Conservation (phyloP, 2,329 filamentous ascomycete species). For the Calonectria fujianensis region DNA sequence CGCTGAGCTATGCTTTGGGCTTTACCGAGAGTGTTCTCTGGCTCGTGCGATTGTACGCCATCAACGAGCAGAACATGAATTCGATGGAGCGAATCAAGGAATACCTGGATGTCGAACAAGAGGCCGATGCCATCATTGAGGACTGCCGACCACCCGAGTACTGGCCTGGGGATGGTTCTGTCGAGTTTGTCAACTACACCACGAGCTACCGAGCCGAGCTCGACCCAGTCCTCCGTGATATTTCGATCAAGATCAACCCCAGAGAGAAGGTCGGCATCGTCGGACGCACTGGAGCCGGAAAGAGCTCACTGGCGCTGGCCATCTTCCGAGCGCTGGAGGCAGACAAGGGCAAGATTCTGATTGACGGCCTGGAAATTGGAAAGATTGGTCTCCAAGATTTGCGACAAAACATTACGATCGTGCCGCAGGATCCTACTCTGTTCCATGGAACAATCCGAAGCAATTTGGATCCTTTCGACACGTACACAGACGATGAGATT, state of each 20-base stretch:
- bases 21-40: slow-evolving; percentile 98
- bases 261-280: slow-evolving; percentile 97
- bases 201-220: slow-evolving; percentile 92
- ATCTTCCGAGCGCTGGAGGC: slow-evolving; percentile 96
- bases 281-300: slow-evolving; percentile 94
- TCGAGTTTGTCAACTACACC: slow-evolving; percentile 92
- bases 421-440: slow-evolving; percentile 96
- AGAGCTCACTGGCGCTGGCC: slow-evolving; percentile 94
- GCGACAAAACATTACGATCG: slow-evolving; percentile 95
- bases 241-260: slow-evolving; percentile 90
- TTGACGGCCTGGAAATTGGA: slow-evolving; percentile 94
- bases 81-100: slow-evolving; percentile 98
- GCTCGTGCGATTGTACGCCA: slow-evolving; percentile 94
- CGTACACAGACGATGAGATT: slow-evolving; percentile 93
- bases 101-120: slow-evolving; percentile 96
- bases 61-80: slow-evolving; percentile 99
- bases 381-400: slow-evolving; percentile 94
- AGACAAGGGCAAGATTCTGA: slow-evolving; percentile 89
- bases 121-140: slow-evolving; percentile 86
- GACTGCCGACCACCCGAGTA: slow-evolving; percentile 84
- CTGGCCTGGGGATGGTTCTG: slow-evolving; percentile 90
- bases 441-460: slow-evolving; percentile 94
- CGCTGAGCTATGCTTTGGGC: slow-evolving; percentile 94
- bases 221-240: slow-evolving; percentile 87
- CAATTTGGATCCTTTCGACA: slow-evolving; percentile 93